Evolutionary conservation across 768 basidiomycete genomes (phyloP), one percentile per base, ranked within the genome.

Genomic region (Hypholoma sublateritium): DNA sequence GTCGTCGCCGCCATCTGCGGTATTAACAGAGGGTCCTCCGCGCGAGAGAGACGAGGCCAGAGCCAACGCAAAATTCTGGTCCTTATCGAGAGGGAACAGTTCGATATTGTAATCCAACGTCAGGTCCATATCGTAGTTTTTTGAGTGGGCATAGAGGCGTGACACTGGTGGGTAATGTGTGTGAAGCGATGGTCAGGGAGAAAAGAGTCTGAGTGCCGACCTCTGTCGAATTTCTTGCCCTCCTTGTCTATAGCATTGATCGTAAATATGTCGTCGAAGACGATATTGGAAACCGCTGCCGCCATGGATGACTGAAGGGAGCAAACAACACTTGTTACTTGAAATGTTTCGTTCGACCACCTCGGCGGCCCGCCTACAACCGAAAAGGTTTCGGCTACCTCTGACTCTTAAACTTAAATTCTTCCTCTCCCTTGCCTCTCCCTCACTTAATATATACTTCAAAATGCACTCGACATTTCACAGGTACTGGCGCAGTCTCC

Each of bases 201-300:
- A 57, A 57, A 50, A 34, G 44, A 49, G 21, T n/a, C 25, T 46
- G 22, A 48, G 43, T 55, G 42, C 67, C 86, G 47, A 95, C 96
- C 96, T 87, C 96, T 80, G 74, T 99, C 97, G 65, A 98, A 99
- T 71, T 95, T 97, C 79, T 91, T 97, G 46, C 96, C 96, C 64
- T 95, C 95, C 71, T 85, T 87, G 77, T 95, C 88, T 49, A 95
- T 91, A 43, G 73, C 86, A 62, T 83, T 81, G 63, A 96, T 89
- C 11, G 83, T 88, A 74, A 98, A 98, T 44, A 95, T 87, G 70
- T 98, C 96, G 67, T 95, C 91, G 67, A 98, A 98, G 56, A 97
- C 84, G 64, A 96, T 84, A 69, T 80, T 89, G 1, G 89, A 88
- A 41, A 85, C 77, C 13, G 77, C 72, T 3, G 80, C 75, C 17